Base-by-base conservation (phyloP, 2,329 filamentous ascomycete genomes). In the Ploettnerulaceae sp. region DNA sequence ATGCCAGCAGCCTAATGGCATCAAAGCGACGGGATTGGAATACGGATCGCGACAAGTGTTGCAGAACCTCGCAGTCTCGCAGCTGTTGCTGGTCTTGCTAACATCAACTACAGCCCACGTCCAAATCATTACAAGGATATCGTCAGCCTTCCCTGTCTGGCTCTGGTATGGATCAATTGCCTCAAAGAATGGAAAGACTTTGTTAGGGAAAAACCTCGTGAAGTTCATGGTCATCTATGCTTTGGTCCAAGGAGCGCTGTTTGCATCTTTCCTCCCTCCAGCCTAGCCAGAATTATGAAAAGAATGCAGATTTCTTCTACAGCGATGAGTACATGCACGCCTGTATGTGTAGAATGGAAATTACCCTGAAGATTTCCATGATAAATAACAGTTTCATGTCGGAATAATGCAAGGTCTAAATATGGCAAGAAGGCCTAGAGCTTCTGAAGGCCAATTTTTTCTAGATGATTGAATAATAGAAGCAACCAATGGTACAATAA, bases 71-170 rank as follows among this genome's bases (percentile, higher is more conserved):
- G 88, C 88, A 1, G 67, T 82, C 3, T 77, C 80, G 3, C 91
- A 98, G 65, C 66, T 86, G 1, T 47, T 90, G 3, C 71, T 98
- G 14, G 82, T 84, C 1, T 51, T 78, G 2, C 66, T 91, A 49
- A 86, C 89, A 15, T 66, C 90, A 15, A 88, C 83, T 9, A 88
- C 72, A 53, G 95, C 94, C 62, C 93, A 98, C 63, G 85, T 96
- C 20, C 93, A 98, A 67, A 94, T 98, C 57, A 84, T 97, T 59
- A 95, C 85, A 34, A 80, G 93, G 18, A 75, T 98, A 12, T 84
- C 88, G 1, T 95, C 90, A 0, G 91, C 83, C 0, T 95, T 91
- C 65, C 86, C 89, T 1, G 67, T 93, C 14, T 96, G 89, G 89
- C 93, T 95, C 63, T 83, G 86, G 73, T 88, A 84, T 73, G 64